Base-by-base conservation (phyloP, 805 yeast species). In the Wickerhamomyces silvicola region DNA sequence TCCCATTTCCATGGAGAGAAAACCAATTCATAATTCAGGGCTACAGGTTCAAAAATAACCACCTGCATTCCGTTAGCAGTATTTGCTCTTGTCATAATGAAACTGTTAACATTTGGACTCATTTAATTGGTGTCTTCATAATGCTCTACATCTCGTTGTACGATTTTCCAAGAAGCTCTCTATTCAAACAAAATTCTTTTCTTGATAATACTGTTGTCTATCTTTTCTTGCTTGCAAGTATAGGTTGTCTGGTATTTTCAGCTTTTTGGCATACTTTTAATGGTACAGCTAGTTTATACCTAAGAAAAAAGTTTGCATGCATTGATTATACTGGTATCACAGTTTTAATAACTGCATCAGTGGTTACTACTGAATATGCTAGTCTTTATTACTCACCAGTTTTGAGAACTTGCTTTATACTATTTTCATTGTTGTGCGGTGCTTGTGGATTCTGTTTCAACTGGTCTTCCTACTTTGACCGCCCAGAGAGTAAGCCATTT, bases 291-390 rank as follows among this genome's bases (percentile, higher is more conserved):
- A 69, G 70, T 31, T 56, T 81, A 27, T 48, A 63, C 14, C 54
- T 76, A 41, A 71, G 95, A 53, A 68, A 78, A 42, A 72, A 75
- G 32, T 85, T 83, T 59, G 96, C 96, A 0, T 92, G 98, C 56
- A 76, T 88, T 26, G 98, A 90, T 61, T 90, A 90, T 57, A 81
- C 94, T 6, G 98, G 98, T 3, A 90, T 90, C 44, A 86, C 97
- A 0, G 70, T 87, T 10, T 63, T 92, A 42, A 88, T 90, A 46
- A 81, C 95, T 0, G 90, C 94, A 11, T 83, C 95, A 3, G 81
- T 92, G 28, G 63, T 92, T 27, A 75, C 95, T 4, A 80, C 90
- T 0, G 95, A 90, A 57, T 87, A 84, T 56, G 73, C 84, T 13
- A 70, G 88, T 2, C 68, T 90, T 32, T 78, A 74, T 51, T 66